A percentile compares a stretch with the other conserved stretches of the same genome.
phyloP scores from a whole-genome alignment of 441 rosid genomes.

The Adansonia gregorii region DNA sequence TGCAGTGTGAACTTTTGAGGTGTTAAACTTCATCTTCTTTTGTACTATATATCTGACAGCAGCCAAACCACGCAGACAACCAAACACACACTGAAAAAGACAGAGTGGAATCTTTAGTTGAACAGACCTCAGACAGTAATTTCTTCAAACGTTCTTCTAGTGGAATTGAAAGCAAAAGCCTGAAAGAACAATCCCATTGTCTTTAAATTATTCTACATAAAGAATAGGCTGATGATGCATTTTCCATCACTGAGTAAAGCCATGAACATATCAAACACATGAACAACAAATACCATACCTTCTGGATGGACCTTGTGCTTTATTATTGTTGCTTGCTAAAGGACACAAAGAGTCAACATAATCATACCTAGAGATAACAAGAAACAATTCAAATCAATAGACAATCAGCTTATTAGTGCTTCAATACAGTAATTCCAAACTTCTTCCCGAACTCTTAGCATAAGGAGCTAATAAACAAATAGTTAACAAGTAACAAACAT shows the following conservation, averaged over 20 bases:
- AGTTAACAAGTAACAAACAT: constrained; percentile 30
- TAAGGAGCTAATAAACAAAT: constrained; percentile 16
- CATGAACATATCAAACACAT: constrained; percentile 8
- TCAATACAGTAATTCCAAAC: constrained; percentile 26
- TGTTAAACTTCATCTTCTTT: background rate
- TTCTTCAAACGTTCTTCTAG: constrained; percentile 71
- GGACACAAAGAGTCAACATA: constrained; percentile 75
- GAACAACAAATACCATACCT: constrained; percentile 42
- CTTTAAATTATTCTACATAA: constrained; percentile 19
- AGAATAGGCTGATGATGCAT: constrained; percentile 3
- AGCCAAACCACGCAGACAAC: background rate
- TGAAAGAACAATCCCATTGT: constrained; percentile 42
- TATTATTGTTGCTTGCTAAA: constrained; percentile 44
- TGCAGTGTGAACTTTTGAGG: background rate
- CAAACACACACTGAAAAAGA: background rate
- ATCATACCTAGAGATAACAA: constrained; percentile 49
- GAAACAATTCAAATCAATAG: constrained; percentile 10
- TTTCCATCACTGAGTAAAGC: background rate
- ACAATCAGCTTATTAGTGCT: constrained; percentile 25
- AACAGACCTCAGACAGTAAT: constrained; percentile 76
- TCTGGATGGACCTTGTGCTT: constrained; percentile 47
- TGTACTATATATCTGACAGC: background rate
- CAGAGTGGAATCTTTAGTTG: background rate
- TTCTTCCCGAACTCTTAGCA: constrained; percentile 9
- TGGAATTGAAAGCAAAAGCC: constrained; percentile 65